Percentiles rank a stretch among this genome's conserved stretches.
Evolutionary conservation across 345 rosid species (phyloP).

Genomic region (Jatropha curcas): DNA sequence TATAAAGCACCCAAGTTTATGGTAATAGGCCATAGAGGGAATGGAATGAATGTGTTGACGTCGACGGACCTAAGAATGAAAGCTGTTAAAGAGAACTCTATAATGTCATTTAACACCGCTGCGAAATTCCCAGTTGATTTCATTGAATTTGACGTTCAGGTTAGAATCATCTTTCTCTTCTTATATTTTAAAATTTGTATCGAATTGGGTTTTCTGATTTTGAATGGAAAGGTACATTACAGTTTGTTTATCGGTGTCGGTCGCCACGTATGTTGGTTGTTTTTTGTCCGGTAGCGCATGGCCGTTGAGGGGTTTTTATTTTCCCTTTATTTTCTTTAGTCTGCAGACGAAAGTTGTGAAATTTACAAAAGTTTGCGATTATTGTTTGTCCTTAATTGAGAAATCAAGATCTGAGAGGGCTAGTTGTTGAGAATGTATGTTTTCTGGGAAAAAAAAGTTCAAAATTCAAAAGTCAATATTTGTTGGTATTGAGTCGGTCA

Average conservation of each 20-base stretch:
- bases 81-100: slow-evolving; percentile 76
- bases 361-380: no score
- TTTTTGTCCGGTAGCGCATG: not conserved
- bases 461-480: no score
- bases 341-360: no score
- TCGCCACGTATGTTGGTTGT: slow-evolving; percentile 33
- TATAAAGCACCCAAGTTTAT: slow-evolving; percentile 57
- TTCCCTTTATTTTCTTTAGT: no score
- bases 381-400: no score
- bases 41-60: slow-evolving; percentile 75
- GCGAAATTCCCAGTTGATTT: slow-evolving; percentile 72
- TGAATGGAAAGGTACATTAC: not conserved
- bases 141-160: slow-evolving; percentile 99
- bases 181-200: not conserved
- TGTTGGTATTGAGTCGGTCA: no score
- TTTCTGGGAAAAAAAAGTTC: no score
- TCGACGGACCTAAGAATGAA: slow-evolving; percentile 62
- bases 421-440: no score
- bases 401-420: no score
- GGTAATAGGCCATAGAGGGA: slow-evolving; percentile 90
- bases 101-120: slow-evolving; percentile 73
- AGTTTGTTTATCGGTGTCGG: not conserved
- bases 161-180: slow-evolving; percentile 5
- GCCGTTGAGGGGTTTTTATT: no score
- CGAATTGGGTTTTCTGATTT: not conserved